These are phyloP conservation scores for Axilococcus clingmanii DNA, from an alignment of 139 green algal genomes.

Conservation along the genomic window DNA sequence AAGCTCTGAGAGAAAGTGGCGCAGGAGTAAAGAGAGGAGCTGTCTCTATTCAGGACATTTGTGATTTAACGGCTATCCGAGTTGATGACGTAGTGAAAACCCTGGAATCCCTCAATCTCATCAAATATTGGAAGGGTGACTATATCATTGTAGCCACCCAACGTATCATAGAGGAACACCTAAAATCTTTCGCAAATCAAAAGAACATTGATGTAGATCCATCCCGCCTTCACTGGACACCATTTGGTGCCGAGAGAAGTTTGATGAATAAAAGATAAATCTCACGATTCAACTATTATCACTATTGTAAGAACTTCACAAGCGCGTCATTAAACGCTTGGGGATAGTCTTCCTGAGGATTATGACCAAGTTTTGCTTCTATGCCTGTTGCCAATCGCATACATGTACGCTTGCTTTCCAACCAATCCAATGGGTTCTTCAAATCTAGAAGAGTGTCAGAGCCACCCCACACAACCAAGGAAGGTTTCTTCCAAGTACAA, in stretches of 20 bases:
- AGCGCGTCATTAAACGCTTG: constrained; percentile 32
- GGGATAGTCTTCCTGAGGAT: constrained; percentile 48
- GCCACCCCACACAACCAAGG: constrained; percentile 48
- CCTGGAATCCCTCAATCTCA: constrained; percentile 72
- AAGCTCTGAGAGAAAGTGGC: constrained; percentile 69
- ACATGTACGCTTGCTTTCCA: constrained; percentile 47
- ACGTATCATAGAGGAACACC: constrained; percentile 48
- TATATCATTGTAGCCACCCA: constrained; percentile 51
- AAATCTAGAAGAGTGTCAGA: constrained; percentile 55
- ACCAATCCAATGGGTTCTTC: constrained; percentile 30
- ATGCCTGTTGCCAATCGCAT: constrained; percentile 30
- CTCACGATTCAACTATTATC: neutral
- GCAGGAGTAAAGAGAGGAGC: constrained; percentile 46
- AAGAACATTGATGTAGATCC: constrained; percentile 39
- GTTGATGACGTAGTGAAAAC: constrained; percentile 91
- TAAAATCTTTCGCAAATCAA: constrained; percentile 11
- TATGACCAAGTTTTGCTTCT: constrained; percentile 43
- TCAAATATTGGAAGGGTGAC: constrained; percentile 73
- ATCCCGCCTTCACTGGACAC: constrained; percentile 39
- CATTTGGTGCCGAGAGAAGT: constrained; percentile 5
- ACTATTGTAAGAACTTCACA: constrained; percentile 25
- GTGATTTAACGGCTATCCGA: constrained; percentile 80
- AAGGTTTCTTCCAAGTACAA: constrained; percentile 43
- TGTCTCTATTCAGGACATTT: constrained; percentile 90
- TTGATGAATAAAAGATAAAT: neutral